Evolutionary conservation across 2,329 filamentous ascomycete genomes (phyloP).

Genomic region (Domatiomyces globalis): DNA sequence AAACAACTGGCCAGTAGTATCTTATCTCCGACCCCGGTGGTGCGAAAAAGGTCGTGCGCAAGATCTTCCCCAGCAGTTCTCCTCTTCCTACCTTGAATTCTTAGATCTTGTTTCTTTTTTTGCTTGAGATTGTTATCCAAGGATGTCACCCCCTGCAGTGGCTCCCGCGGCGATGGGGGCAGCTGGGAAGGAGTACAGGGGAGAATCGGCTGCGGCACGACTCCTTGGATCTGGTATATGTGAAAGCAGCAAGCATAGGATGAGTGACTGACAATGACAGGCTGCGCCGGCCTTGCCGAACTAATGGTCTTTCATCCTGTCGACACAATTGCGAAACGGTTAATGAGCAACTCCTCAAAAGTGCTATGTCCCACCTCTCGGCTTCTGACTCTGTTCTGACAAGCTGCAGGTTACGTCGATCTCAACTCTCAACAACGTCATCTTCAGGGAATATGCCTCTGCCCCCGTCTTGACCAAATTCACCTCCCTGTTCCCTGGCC

Average conservation of each 20-base stretch:
- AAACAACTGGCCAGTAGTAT: no score
- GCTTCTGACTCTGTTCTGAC: slow-evolving; percentile 1
- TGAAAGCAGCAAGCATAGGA: slow-evolving; percentile 4
- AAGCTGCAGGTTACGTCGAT: slow-evolving; percentile 38
- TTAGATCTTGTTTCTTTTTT: background rate
- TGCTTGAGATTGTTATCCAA: background rate
- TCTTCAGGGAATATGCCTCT: slow-evolving; percentile 78
- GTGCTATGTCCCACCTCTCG: slow-evolving; percentile 28
- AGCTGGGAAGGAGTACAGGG: slow-evolving; percentile 53
- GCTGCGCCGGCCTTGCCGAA: slow-evolving; percentile 84
- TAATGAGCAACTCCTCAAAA: slow-evolving; percentile 94
- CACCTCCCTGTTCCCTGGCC: slow-evolving; percentile 86
- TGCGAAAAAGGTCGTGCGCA: background rate
- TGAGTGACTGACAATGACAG: slow-evolving; percentile 32
- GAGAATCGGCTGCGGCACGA: slow-evolving; percentile 77
- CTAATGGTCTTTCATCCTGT: slow-evolving; percentile 88
- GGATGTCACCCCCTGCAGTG: slow-evolving; percentile 15
- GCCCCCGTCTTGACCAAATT: slow-evolving; percentile 65
- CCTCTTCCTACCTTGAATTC: background rate
- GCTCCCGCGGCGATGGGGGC: slow-evolving; percentile 20
- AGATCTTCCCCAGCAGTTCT: background rate
- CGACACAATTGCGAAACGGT: slow-evolving; percentile 93
- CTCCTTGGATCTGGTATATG: slow-evolving; percentile 73
- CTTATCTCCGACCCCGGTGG: background rate
- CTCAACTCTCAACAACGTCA: slow-evolving; percentile 67